phyloP scores from a whole-genome alignment of 305 asterid genomes.

The Fraxinus albicans region DNA sequence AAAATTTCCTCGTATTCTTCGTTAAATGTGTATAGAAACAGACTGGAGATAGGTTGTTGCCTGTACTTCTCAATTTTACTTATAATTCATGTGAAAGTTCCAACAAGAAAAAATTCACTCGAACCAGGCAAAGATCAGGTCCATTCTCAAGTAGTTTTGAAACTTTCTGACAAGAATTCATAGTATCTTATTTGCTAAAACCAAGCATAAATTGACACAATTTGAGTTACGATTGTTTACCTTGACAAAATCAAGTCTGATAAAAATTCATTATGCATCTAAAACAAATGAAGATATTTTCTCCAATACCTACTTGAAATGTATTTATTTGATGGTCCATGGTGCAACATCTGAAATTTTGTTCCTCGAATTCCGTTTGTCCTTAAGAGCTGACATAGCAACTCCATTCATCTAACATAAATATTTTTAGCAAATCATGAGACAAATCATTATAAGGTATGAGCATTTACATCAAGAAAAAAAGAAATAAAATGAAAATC shows the following conservation, averaged over 20 bases:
- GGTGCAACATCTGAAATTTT: constrained; percentile 25
- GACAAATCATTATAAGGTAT: not conserved
- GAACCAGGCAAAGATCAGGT: constrained; percentile 17
- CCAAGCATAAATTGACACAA: not conserved
- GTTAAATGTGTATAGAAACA: too few species aligned
- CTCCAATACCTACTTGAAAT: constrained; percentile 46
- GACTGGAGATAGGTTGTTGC: too few species aligned
- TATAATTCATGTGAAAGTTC: not conserved
- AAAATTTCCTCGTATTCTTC: too few species aligned
- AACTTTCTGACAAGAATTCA: constrained; percentile 38
- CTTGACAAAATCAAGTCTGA: not conserved
- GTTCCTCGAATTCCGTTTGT: constrained; percentile 28
- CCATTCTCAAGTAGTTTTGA: constrained; percentile 19
- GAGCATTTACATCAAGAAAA: not conserved
- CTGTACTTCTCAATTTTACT: too few species aligned
- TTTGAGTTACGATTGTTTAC: not conserved
- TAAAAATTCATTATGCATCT: constrained; percentile 35
- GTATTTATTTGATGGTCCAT: constrained; percentile 15
- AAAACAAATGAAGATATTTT: constrained; percentile 69
- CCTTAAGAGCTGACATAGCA: constrained; percentile 40
- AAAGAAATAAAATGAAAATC: not conserved
- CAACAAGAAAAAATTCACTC: not conserved
- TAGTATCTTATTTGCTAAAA: constrained; percentile 67
- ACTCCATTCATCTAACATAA: constrained; percentile 32
- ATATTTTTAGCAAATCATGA: not conserved